Percentiles rank a stretch among this genome's conserved stretches.
Evolutionary conservation across 176 grass and related monocot species (phyloP).

Genomic region (Elaeis guineensis): DNA sequence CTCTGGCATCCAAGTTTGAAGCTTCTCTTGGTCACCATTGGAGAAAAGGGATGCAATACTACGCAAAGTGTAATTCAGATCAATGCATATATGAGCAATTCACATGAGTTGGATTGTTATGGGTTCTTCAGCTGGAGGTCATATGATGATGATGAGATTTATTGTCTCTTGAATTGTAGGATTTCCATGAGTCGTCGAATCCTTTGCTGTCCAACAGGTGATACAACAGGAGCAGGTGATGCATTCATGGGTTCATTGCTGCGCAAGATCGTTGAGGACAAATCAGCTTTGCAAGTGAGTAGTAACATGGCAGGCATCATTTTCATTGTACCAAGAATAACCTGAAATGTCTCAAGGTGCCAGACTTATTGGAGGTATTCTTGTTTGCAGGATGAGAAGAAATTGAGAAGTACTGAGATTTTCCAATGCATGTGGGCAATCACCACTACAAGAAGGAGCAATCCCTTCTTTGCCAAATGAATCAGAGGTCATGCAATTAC

Average conservation of each 20-base stretch:
- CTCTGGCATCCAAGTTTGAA: too few relatives aligned
- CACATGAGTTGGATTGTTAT: too few relatives aligned
- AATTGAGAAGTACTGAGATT: conserved; percentile 5
- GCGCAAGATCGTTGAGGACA: neutral
- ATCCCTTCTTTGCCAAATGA: conserved; percentile 9
- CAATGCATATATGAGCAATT: neutral
- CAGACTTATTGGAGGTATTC: neutral
- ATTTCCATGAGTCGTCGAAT: conserved; percentile 7
- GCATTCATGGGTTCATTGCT: conserved; percentile 1
- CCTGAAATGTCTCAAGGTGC: neutral
- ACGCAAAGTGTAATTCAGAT: too few relatives aligned
- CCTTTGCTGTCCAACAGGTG: conserved; percentile 6
- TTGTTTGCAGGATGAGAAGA: conserved; percentile 12
- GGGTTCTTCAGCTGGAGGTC: neutral
- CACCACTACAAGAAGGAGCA: conserved; percentile 9
- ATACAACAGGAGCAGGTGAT: conserved; percentile 4
- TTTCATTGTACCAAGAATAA: too few relatives aligned
- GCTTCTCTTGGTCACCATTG: too few relatives aligned
- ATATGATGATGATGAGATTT: neutral
- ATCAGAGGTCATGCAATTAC: conserved; percentile 7
- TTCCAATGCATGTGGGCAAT: conserved; percentile 7
- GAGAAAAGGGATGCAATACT: too few relatives aligned
- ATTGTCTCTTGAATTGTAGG: neutral
- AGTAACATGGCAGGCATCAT: too few relatives aligned
- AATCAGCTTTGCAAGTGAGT: conserved; percentile 1